phyloP scores from a whole-genome alignment of 768 basidiomycete species.

The Kwoniella sp. region DNA sequence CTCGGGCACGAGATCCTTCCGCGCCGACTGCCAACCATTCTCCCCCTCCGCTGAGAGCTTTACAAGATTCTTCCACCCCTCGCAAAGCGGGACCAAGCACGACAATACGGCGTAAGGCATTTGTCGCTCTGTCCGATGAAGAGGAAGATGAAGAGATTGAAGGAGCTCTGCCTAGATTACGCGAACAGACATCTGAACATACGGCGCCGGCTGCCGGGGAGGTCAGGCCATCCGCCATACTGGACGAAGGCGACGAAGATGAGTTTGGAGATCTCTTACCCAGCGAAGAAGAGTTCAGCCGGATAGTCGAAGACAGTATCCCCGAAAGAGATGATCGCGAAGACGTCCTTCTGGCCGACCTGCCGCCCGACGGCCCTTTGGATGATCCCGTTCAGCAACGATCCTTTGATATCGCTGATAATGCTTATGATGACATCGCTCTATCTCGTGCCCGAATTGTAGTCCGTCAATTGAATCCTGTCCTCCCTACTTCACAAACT shows the following conservation, averaged over 20 bases:
- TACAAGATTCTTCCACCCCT: not conserved
- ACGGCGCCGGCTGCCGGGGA: too few species aligned
- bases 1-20: not conserved
- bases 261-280: conserved; percentile 19
- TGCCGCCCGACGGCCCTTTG: too few species aligned
- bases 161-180: too few species aligned
- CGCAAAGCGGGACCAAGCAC: not conserved
- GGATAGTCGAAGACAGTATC: not conserved
- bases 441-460: too few species aligned
- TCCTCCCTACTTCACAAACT: not conserved
- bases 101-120: not conserved
- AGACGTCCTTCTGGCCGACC: not conserved
- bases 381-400: too few species aligned
- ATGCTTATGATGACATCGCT: too few species aligned
- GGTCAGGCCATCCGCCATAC: too few species aligned
- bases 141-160: not conserved
- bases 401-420: too few species aligned
- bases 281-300: not conserved
- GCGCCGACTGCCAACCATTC: not conserved
- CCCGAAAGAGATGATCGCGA: not conserved
- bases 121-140: not conserved
- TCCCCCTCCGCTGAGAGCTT: not conserved
- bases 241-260: conserved; percentile 8
- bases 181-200: too few species aligned
- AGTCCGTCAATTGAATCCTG: too few species aligned